Evolutionary conservation across 257 asterid species (phyloP).

Genomic region (Scutellaria galericulata): DNA sequence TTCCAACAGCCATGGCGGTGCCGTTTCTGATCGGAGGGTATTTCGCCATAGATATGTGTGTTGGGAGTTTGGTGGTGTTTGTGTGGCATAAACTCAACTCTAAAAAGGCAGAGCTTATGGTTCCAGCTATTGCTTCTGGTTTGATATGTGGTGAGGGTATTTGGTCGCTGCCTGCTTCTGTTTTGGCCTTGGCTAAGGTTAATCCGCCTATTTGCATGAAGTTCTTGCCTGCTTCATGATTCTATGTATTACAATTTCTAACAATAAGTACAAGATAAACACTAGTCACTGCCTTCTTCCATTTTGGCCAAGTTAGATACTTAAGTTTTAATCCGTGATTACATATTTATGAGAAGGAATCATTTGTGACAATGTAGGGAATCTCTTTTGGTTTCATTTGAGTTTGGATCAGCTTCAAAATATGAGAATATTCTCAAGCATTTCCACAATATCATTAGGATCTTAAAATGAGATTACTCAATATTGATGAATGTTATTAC

Average conservation of each 20-base stretch:
- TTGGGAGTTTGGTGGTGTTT: constrained; percentile 72
- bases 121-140: constrained; percentile 89
- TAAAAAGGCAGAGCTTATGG: constrained; percentile 59
- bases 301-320: neutral
- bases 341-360: too few species aligned
- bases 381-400: too few species aligned
- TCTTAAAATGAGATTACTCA: too few species aligned
- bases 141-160: constrained; percentile 88
- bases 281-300: neutral
- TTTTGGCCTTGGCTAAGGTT: constrained; percentile 73
- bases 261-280: neutral
- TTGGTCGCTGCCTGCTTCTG: constrained; percentile 80
- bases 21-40: constrained; percentile 81
- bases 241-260: neutral
- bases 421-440: too few species aligned
- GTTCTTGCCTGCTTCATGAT: constrained; percentile 52
- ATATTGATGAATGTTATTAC: too few species aligned
- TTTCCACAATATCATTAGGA: too few species aligned
- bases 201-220: constrained; percentile 86
- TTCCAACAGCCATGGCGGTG: constrained; percentile 88
- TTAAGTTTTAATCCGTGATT: neutral
- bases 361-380: too few species aligned
- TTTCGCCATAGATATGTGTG: constrained; percentile 84
- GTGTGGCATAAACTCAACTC: constrained; percentile 59
- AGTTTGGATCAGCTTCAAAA: too few species aligned